Evolutionary conservation across 2,329 filamentous ascomycete species (phyloP), one percentile per base, ranked within the genome.

Genomic region (Fusarium sp.): DNA sequence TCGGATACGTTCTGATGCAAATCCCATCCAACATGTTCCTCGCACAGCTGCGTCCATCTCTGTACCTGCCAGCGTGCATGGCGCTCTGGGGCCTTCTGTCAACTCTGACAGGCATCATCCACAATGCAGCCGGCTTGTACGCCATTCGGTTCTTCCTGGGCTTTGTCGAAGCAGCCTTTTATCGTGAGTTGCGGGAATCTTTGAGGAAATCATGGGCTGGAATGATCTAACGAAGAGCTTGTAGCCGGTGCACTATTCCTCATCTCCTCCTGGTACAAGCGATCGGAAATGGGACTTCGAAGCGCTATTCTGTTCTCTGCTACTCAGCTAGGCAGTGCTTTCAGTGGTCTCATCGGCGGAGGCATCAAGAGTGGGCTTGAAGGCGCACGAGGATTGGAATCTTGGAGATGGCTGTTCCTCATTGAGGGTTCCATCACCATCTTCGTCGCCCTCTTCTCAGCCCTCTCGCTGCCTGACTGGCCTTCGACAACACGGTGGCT

Each of bases 21-120:
- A 74, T 82, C 14, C 82, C 82, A 1, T 82, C 79, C 20, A 84
- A 83, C 72, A 79, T 84, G 72, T 64, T 84, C 7, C 71, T 72
- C 22, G 61, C 64, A 6, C 27, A 42, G 12, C 22, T 66, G 6
- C 64, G 64, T 8, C 64, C 64, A 14, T 62, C 57, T 16, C 36
- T 62, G 6, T 66, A 66, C 29, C 55, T 66, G 8, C 66, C 68
- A 2, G 35, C 31, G 16, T 67, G 64, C 42, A 62, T 71, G 58
- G 69, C 67, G 1, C 64, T 66, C 9, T 77, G 72, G 73, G 74
- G 72, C 14, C 27, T 71, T 12, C 63, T 76, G 33, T 74, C 66
- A n/a, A 62, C 64, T 69, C 81, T 53, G 56, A 74, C 24, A 33
- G 60, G 53, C 33, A 44, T 59, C 6, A 35, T 60, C 24, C 44